phyloP scores from a whole-genome alignment of 2,329 filamentous ascomycete genomes.

The Epichloe sibirici region DNA sequence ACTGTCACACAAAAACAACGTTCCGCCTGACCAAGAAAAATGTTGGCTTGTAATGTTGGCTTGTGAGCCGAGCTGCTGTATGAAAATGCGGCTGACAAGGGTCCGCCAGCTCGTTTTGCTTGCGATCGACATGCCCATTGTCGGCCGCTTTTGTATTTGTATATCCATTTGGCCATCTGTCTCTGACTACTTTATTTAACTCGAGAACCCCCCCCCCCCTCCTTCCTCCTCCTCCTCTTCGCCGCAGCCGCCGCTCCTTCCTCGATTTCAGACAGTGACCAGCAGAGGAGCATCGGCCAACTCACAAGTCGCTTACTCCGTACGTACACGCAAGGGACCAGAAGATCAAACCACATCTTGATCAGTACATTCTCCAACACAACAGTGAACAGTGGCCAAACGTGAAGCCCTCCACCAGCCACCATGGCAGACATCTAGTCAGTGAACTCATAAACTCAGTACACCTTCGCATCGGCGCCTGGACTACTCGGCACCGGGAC shows the following conservation, averaged over 20 bases:
- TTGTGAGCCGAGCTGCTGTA: neutral
- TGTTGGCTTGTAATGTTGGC: neutral
- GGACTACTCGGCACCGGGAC: neutral
- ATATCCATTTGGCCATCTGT: slow-evolving; percentile 2
- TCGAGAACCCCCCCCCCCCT: slow-evolving; percentile 1
- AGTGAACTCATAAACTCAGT: neutral
- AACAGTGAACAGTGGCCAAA: neutral
- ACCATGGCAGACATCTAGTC: slow-evolving; percentile 14
- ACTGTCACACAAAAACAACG: neutral
- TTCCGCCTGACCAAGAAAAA: neutral
- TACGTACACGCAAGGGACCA: neutral
- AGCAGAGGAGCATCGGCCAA: neutral
- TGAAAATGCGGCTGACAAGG: neutral
- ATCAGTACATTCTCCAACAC: neutral
- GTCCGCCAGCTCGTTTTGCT: neutral
- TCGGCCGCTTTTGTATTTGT: slow-evolving; percentile 4
- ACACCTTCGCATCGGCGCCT: neutral
- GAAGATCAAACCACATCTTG: neutral
- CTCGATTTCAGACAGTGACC: neutral
- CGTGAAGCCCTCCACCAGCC: slow-evolving; percentile 1
- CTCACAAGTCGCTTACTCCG: neutral
- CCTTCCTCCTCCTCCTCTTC: no score
- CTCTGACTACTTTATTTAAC: slow-evolving; percentile 7
- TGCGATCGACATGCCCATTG: slow-evolving; percentile 8
- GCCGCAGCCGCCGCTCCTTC: neutral